These are phyloP conservation scores for Grosmannia huntii DNA, from an alignment of 2,329 filamentous ascomycete genomes.

Conservation along the genomic window DNA sequence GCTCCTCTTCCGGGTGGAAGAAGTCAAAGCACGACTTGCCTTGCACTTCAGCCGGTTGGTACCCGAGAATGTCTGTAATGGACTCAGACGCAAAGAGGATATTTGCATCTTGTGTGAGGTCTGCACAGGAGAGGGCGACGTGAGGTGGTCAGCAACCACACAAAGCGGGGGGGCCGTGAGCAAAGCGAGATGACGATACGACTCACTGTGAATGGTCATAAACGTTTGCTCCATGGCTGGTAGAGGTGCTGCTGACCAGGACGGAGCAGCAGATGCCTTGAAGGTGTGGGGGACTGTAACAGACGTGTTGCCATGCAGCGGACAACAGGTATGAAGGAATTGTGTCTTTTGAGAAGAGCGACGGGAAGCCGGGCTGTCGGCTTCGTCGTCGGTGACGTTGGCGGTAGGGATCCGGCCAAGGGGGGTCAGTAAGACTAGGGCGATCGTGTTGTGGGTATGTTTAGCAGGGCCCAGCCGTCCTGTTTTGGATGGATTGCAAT, in stretches of 20 bases:
- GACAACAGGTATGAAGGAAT: neutral
- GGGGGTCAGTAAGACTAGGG: slow-evolving; percentile 7
- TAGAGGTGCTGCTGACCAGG: neutral
- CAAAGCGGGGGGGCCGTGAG: neutral
- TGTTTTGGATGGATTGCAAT: neutral
- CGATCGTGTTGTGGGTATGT: neutral
- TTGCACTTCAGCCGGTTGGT: slow-evolving; percentile 61
- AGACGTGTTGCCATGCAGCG: neutral
- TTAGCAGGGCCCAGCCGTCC: neutral
- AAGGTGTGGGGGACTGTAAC: neutral
- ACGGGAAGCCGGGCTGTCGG: neutral
- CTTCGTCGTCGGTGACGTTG: neutral
- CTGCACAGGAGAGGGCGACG: slow-evolving; percentile 28
- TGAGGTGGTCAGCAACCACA: neutral
- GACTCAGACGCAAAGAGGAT: slow-evolving; percentile 78
- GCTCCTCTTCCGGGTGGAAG: slow-evolving; percentile 71
- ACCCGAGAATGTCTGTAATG: slow-evolving; percentile 71
- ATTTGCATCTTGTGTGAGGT: slow-evolving; percentile 61
- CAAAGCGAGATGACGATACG: neutral
- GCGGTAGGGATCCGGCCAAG: slow-evolving; percentile 5
- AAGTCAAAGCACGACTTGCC: slow-evolving; percentile 73
- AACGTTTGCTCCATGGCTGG: slow-evolving; percentile 66
- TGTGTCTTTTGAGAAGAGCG: neutral
- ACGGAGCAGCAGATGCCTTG: neutral
- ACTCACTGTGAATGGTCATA: slow-evolving; percentile 79